phyloP scores from a whole-genome alignment of 2,329 filamentous ascomycete genomes.

The Colletotrichum sublineola region DNA sequence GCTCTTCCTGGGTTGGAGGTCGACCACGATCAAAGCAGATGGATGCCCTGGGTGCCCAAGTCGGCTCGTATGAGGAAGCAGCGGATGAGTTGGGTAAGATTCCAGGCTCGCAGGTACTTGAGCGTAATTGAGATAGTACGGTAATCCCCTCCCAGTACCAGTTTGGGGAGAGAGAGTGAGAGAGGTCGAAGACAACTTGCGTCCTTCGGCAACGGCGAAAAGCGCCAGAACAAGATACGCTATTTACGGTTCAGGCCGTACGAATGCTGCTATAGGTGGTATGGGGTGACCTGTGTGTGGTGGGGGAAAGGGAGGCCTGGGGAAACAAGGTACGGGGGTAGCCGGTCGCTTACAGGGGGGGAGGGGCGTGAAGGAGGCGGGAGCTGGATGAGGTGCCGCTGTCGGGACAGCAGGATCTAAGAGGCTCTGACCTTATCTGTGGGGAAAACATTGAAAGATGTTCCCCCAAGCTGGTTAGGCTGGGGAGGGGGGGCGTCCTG shows the following conservation, averaged over 20 bases:
- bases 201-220: slow-evolving; percentile 33
- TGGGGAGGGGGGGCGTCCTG: background rate
- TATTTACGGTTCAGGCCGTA: background rate
- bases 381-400: slow-evolving; percentile 10
- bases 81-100: background rate
- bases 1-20: background rate
- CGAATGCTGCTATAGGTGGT: no score
- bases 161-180: background rate
- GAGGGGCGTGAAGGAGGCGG: slow-evolving; percentile 1
- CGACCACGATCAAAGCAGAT: background rate
- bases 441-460: slow-evolving; percentile 41
- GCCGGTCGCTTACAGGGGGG: slow-evolving; percentile 1
- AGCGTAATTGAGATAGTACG: slow-evolving; percentile 8
- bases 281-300: background rate
- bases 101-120: background rate
- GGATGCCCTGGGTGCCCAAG: background rate
- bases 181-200: slow-evolving; percentile 25
- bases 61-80: background rate
- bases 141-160: background rate
- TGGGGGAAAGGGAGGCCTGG: slow-evolving; percentile 4
- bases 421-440: slow-evolving; percentile 39
- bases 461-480: slow-evolving; percentile 24
- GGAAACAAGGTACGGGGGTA: slow-evolving; percentile 13
- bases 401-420: slow-evolving; percentile 16
- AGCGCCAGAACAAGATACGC: slow-evolving; percentile 11